phyloP scores from a whole-genome alignment of 2,329 filamentous ascomycete genomes.

The Stachybotrys chlorohalonatus region DNA sequence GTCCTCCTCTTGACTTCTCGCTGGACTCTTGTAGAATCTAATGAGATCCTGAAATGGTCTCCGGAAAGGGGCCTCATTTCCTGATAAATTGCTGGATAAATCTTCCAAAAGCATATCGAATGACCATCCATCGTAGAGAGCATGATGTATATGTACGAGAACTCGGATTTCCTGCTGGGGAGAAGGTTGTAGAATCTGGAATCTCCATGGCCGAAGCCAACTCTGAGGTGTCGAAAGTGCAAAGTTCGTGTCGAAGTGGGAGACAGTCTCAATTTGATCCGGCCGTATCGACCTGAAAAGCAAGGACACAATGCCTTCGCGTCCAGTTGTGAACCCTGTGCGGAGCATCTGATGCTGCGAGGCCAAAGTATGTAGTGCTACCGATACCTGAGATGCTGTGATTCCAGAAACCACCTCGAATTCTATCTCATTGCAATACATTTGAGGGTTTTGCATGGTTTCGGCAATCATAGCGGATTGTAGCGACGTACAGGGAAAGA shows the following conservation, averaged over 20 bases:
- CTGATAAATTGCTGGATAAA: constrained; percentile 40
- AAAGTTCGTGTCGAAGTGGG: constrained; percentile 28
- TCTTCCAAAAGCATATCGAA: constrained; percentile 66
- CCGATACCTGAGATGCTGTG: constrained; percentile 27
- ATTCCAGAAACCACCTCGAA: constrained; percentile 40
- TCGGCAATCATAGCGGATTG: constrained; percentile 77
- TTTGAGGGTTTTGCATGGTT: constrained; percentile 45
- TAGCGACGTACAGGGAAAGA: constrained; percentile 60
- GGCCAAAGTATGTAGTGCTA: constrained; percentile 41
- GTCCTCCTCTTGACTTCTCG: constrained; percentile 19
- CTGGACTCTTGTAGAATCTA: constrained; percentile 30
- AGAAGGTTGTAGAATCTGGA: constrained; percentile 39
- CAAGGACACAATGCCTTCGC: constrained; percentile 31
- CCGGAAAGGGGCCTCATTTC: constrained; percentile 22
- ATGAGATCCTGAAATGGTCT: constrained; percentile 55
- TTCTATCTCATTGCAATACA: constrained; percentile 74
- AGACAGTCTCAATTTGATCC: constrained; percentile 30
- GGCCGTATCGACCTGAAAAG: constrained; percentile 46
- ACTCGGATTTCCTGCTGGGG: constrained; percentile 11
- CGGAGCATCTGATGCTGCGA: constrained; percentile 58
- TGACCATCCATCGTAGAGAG: constrained; percentile 91
- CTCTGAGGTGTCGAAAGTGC: constrained; percentile 25
- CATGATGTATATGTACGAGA: constrained; percentile 64
- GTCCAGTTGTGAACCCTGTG: constrained; percentile 58
- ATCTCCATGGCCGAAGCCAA: constrained; percentile 47